Evolutionary conservation across 2,329 filamentous ascomycete genomes (phyloP), one percentile per base, ranked within the genome.

Genomic region (Sordariomycetes sp.): DNA sequence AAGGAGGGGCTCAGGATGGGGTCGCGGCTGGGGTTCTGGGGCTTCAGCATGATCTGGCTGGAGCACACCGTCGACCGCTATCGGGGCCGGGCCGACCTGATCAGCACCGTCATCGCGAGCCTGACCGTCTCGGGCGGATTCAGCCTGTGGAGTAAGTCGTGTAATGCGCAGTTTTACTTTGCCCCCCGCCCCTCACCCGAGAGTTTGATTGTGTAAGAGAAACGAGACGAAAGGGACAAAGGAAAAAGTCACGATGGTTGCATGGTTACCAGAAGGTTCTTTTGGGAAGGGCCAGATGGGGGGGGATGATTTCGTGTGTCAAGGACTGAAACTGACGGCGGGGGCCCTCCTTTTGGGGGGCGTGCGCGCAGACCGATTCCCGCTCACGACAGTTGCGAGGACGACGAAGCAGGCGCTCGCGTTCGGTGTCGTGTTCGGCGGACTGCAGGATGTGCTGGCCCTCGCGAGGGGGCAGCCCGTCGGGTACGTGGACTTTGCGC

Each of bases 21-120:
- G 1, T 69, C 75, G 35, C 85, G 81, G 64, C 78, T 95, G 6
- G 82, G 83, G 4, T 75, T 87, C 53, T 92, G 92, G 81, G 88
- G 84, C 2, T 80, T 83, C 20, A 75, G 88, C 55, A 94, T 96
- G 66, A 86, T 96, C 66, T 77, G 85, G 7, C 82, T 94, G 54
- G 94, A 97, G 74, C 89, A 93, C 70, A 86, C 89, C 59, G 86
- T 96, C 55, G 92, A 97, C 72, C 78, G 85, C 6, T 86, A 85
- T 63, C 78, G 85, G 55, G 80, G 81, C 51, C 77, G 78, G 59
- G 83, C 85, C 69, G 93, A 97, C 71, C 85, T 91, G 66, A 68
- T 90, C 65, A 93, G 88, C 62, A 96, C 89, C 1, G 83, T 90
- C 6, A 79, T 92, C 59, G 91, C 94, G 28, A 92, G 89, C 53